These are phyloP conservation scores for Chytriomyces hyalinus DNA, from an alignment of 192 early-diverging fungal species.

Conservation along the genomic window DNA sequence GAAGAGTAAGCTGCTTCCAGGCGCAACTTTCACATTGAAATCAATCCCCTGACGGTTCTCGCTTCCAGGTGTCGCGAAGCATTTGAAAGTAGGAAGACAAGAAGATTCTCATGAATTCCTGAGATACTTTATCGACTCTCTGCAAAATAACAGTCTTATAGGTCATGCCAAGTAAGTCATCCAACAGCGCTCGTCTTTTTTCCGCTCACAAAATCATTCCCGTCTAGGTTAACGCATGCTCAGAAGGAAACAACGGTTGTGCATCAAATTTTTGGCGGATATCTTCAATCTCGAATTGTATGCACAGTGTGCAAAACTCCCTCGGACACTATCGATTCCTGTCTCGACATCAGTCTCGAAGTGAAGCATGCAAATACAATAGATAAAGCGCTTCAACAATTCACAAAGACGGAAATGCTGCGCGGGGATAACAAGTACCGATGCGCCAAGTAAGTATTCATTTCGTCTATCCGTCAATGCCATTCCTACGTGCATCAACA, in stretches of 20 bases:
- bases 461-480: slow-evolving; percentile 3
- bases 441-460: slow-evolving; percentile 68
- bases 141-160: slow-evolving; percentile 66
- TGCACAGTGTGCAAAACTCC: slow-evolving; percentile 74
- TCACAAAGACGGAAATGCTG: slow-evolving; percentile 73
- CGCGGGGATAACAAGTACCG: slow-evolving; percentile 74
- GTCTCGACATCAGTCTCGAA: slow-evolving; percentile 80
- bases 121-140: slow-evolving; percentile 68
- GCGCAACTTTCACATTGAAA: neutral
- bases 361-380: slow-evolving; percentile 68
- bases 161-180: slow-evolving; percentile 56
- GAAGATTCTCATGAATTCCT: slow-evolving; percentile 93
- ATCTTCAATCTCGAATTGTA: slow-evolving; percentile 76
- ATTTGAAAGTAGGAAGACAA: slow-evolving; percentile 79
- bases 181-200: slow-evolving; percentile 51
- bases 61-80: slow-evolving; percentile 64
- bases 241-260: slow-evolving; percentile 77
- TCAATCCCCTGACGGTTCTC: too few species aligned
- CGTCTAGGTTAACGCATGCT: slow-evolving; percentile 52
- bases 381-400: slow-evolving; percentile 71
- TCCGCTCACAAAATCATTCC: neutral
- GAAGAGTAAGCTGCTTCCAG: slow-evolving; percentile 51
- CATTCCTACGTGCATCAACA: neutral
- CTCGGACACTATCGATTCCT: slow-evolving; percentile 78
- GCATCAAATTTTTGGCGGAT: slow-evolving; percentile 84